Base-by-base conservation (phyloP, 805 yeast genomes). In the Yarrowia divulgata region DNA sequence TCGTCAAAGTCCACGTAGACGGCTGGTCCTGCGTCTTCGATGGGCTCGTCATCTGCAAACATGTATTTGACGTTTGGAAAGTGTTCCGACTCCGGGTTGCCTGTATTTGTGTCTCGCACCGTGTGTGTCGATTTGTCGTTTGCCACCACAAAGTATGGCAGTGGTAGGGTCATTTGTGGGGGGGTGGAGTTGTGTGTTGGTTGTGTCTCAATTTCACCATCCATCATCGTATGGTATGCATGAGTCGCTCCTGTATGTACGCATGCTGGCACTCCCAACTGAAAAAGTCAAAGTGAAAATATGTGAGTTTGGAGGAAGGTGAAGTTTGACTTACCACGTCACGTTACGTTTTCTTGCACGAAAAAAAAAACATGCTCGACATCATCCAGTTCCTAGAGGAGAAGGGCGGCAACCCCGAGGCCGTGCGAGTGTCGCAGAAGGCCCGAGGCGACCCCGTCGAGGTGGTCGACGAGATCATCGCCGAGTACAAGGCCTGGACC, bases 371-470 rank as follows among this genome's bases (percentile, higher is more conserved):
- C 69, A 94, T 95, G 99, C 88, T 95, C 81, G 99, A 95, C 80
- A 91, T 95, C 73, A 84, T 89, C 73, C 90, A 90, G 78, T 95
- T 95, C 79, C 89, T 95, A 74, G 97, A 88, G 74, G 99, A 95
- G 78, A 94, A 93, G 81, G 99, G 99, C 70, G 99, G 99, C 72
- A 87, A 93, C 79, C 97, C 99, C 52, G 94, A 93, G 74, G 83
- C 83, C 68, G 92, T 95, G 78, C 90, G 90, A 79, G 86, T 83
- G 76, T 93, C 98, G 46, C 99, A 95, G 81, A 87, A 83, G 79
- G 97, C 96, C 72, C 92, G 99, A 84, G 97, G 97, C 71, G 98
- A 87, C 74, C 83, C 95, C 43, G 98, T 93, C 67, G 99, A 95
- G 81, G 77, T 95, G 67, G 98, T 95, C 67, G 99, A 95, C 79